These are phyloP conservation scores for Tuber umbilicatum DNA, from an alignment of 495 filamentous ascomycete genomes.

Conservation along the genomic window DNA sequence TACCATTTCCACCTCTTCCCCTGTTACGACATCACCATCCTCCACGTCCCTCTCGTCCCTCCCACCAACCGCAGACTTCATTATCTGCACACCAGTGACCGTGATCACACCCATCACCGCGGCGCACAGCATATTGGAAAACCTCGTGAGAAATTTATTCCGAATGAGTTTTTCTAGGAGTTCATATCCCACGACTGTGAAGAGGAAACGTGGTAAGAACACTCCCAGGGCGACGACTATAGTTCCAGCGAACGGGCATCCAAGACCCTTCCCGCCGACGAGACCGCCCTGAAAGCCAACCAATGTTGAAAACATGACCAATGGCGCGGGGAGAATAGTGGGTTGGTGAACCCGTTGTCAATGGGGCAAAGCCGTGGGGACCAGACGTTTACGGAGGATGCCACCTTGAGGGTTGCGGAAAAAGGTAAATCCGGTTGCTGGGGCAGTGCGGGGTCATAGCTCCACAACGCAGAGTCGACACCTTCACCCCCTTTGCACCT, in stretches of 20 bases:
- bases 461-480: too few relatives aligned
- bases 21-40: neutral
- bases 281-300: constrained; percentile 45
- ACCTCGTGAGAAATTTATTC: constrained; percentile 43
- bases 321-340: constrained; percentile 43
- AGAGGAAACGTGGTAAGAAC: constrained; percentile 45
- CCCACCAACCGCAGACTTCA: constrained; percentile 34
- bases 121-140: constrained; percentile 44
- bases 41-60: constrained; percentile 2
- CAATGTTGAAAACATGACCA: constrained; percentile 45
- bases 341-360: too few relatives aligned
- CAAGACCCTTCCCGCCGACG: constrained; percentile 18
- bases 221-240: constrained; percentile 43
- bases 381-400: too few relatives aligned
- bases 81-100: constrained; percentile 40
- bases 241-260: constrained; percentile 43
- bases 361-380: too few relatives aligned
- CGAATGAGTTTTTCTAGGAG: constrained; percentile 43
- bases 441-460: too few relatives aligned
- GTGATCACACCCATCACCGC: constrained; percentile 45
- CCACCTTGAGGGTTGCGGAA: too few relatives aligned
- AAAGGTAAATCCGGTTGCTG: too few relatives aligned
- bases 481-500: too few relatives aligned
- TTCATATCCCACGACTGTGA: constrained; percentile 43
- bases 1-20: neutral